phyloP scores from a whole-genome alignment of 768 basidiomycete species.

The Postia placenta region DNA sequence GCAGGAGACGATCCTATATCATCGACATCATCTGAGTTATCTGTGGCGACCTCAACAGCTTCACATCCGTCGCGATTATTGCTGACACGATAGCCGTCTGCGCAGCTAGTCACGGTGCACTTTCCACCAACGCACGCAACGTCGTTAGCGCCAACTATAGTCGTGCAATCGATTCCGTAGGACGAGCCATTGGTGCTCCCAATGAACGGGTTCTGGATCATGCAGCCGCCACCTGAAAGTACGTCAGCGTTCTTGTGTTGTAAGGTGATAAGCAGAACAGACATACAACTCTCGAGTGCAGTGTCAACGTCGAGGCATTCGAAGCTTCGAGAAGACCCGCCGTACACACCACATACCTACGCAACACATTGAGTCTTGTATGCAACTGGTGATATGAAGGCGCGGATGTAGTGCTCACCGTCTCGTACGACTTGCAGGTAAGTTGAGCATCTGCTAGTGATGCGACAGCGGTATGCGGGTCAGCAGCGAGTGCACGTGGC shows the following conservation, averaged over 20 bases:
- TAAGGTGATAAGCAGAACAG: background rate
- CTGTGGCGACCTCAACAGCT: background rate
- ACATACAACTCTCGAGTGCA: slow-evolving; percentile 1
- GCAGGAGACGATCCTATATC: background rate
- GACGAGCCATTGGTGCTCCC: background rate
- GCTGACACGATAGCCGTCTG: background rate
- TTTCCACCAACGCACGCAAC: background rate
- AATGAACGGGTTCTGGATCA: slow-evolving; percentile 1
- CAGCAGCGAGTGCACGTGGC: background rate
- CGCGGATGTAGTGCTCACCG: background rate
- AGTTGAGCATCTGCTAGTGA: slow-evolving; percentile 1
- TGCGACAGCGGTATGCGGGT: background rate
- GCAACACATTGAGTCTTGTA: too few relatives aligned
- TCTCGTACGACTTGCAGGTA: background rate
- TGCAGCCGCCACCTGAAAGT: slow-evolving; percentile 4
- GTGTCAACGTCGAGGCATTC: slow-evolving; percentile 1
- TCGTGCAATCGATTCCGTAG: background rate
- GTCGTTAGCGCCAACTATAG: background rate
- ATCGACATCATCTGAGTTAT: background rate
- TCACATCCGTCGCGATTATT: background rate
- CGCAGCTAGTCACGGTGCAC: background rate
- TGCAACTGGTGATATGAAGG: too few relatives aligned
- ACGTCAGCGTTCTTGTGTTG: too few relatives aligned
- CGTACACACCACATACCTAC: slow-evolving; percentile 3
- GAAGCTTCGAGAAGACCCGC: background rate